Evolutionary conservation across 1,139 yeast genomes (phyloP), one percentile per base, ranked within the genome.

Genomic region (Magnusiomyces sp.): DNA sequence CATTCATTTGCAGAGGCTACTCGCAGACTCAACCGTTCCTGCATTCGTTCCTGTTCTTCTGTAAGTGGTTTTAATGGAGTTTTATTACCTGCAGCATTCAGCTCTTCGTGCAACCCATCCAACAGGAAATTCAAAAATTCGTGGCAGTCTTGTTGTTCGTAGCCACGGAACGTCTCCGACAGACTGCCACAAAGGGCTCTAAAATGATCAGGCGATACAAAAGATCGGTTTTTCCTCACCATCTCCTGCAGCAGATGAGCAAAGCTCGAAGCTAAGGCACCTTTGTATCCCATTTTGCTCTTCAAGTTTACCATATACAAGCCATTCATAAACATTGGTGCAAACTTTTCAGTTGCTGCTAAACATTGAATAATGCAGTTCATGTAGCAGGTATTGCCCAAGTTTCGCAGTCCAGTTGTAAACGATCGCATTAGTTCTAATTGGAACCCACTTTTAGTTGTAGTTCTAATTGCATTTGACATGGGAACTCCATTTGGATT

Each of bases 311-410:
- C 84, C 62, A 83, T 87, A 65, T 83, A 90, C 1, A 82, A 71
- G 32, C 80, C 79, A 52, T 73, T 72, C 31, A 76, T 61, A 57
- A 82, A 80, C 48, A 79, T 68, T 20, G 65, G 64, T 1, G 75
- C 67, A 16, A 79, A 60, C 47, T 72, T 71, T 6, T 72, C 69
- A 0, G 81, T 75, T 1, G 80, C 80, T 9, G 76, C 65, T 37
- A 92, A 69, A 62, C 97, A 90, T 66, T 92, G 98, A 16, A 92
- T 67, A 51, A 92, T 77, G 60, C 96, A 86, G 66, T 92, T 92
- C 82, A 92, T 83, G 65, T 92, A 92, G 66, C 98, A 92, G 0
- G 96, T 85, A 61, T 89, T 92, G 0, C 97, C 97, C 56, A 86
- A 73, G 62, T 92, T 92, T 47, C 75, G 75, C 36, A 92, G 71